phyloP scores from a whole-genome alignment of 2,329 filamentous ascomycete species.

The Arthrobotrys pseudoclavata region DNA sequence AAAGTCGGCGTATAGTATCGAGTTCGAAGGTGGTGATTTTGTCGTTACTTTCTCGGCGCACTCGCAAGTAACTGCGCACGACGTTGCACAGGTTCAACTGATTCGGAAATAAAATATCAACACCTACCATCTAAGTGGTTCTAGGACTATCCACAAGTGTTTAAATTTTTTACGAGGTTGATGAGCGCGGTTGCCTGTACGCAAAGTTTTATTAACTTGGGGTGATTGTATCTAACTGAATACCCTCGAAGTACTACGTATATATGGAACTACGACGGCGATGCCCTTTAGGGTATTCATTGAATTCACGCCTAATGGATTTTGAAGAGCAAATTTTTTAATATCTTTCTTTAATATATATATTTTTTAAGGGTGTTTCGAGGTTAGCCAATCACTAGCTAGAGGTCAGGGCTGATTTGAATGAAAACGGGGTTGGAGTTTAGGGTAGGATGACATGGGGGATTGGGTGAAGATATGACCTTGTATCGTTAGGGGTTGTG shows the following conservation, averaged over 20 bases:
- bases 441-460: too few relatives aligned
- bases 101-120: conserved; percentile 15
- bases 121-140: not conserved
- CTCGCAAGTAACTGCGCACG: conserved; percentile 4
- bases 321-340: not conserved
- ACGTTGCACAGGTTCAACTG: conserved; percentile 36
- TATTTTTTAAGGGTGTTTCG: not conserved
- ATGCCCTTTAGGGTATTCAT: too few relatives aligned
- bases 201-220: too few relatives aligned
- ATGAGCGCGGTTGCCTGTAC: not conserved
- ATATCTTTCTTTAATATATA: conserved; percentile 2
- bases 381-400: not conserved
- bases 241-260: too few relatives aligned
- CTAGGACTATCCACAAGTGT: too few relatives aligned
- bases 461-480: not conserved
- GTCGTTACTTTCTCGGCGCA: conserved; percentile 44
- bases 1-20: conserved; percentile 31
- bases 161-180: not conserved
- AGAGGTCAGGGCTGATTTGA: not conserved
- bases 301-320: not conserved
- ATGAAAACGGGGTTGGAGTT: too few relatives aligned
- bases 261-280: too few relatives aligned
- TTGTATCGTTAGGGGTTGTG: not conserved
- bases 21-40: conserved; percentile 45
- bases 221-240: too few relatives aligned